These are phyloP conservation scores for Skeletonema marinoi DNA, from an alignment of 108 stramenopile genomes.

Conservation along the genomic window DNA sequence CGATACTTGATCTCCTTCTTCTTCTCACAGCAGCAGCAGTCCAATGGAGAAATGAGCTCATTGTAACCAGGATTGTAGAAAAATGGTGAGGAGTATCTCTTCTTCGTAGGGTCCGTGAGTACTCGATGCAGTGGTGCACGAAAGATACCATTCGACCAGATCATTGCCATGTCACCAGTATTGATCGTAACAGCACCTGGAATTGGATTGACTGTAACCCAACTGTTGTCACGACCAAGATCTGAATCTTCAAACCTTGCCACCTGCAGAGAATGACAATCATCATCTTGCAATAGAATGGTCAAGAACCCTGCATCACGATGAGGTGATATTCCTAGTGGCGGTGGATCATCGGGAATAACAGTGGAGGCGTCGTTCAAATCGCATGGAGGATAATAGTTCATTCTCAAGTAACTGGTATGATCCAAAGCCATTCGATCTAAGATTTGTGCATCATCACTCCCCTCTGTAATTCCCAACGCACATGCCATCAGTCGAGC, in stretches of 20 bases:
- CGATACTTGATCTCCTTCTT: conserved; percentile 40
- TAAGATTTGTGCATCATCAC: conserved; percentile 44
- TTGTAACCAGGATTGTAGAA: conserved; percentile 92
- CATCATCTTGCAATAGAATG: conserved; percentile 84
- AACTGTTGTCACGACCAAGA: conserved; percentile 32
- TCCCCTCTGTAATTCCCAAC: conserved; percentile 39
- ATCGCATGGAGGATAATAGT: conserved; percentile 83
- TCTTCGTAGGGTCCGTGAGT: conserved; percentile 61
- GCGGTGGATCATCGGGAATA: no score
- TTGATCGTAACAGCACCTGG: conserved; percentile 91
- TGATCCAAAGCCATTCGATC: conserved; percentile 60
- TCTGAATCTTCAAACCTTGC: conserved; percentile 48
- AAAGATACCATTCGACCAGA: conserved; percentile 91
- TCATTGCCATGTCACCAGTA: conserved; percentile 92
- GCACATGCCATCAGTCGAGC: conserved; percentile 66
- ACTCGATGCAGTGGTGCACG: conserved; percentile 91
- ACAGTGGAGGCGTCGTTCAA: background rate
- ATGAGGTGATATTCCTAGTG: conserved; percentile 83
- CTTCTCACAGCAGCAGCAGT: conserved; percentile 14
- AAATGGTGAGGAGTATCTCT: conserved; percentile 90
- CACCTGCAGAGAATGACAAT: conserved; percentile 84
- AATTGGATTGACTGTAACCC: conserved; percentile 81
- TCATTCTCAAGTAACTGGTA: conserved; percentile 84
- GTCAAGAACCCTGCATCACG: conserved; percentile 93
- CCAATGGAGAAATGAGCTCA: conserved; percentile 53